A percentile compares a stretch with the other conserved stretches of the same genome.
These are phyloP conservation scores for Xylariaceae sp. DNA, from an alignment of 2,329 filamentous ascomycete genomes.

Conservation along the genomic window DNA sequence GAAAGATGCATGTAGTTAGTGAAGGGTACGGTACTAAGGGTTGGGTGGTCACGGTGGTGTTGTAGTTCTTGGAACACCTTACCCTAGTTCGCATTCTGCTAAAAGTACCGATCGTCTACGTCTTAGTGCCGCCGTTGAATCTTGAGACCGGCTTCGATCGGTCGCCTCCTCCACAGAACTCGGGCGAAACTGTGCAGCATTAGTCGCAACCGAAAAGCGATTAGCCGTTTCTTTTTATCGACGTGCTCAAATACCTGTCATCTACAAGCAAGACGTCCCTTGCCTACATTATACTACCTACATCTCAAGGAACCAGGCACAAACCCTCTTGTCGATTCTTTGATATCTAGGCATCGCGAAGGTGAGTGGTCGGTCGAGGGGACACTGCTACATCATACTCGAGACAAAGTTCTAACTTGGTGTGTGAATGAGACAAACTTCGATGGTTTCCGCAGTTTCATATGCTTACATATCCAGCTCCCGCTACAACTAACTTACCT, in stretches of 20 bases:
- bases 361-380: slow-evolving; percentile 26
- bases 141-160: slow-evolving; percentile 20
- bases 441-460: slow-evolving; percentile 18
- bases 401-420: background rate
- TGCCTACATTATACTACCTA: background rate
- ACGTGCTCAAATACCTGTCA: slow-evolving; percentile 20
- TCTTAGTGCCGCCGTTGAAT: slow-evolving; percentile 19
- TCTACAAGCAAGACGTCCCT: too few species aligned
- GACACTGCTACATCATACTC: slow-evolving; percentile 14
- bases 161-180: slow-evolving; percentile 31
- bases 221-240: slow-evolving; percentile 24
- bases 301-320: slow-evolving; percentile 32
- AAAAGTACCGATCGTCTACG: slow-evolving; percentile 10
- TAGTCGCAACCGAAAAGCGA: slow-evolving; percentile 34
- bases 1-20: slow-evolving; percentile 33
- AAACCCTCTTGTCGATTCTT: slow-evolving; percentile 31
- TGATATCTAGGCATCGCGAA: slow-evolving; percentile 17
- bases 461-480: background rate
- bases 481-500: background rate
- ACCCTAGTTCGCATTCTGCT: too few species aligned
- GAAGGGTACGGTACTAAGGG: background rate
- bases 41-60: too few species aligned
- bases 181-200: slow-evolving; percentile 36
- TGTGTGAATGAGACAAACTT: slow-evolving; percentile 13
- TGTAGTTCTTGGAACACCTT: too few species aligned